Conservation (phyloP, 345 rosid species). For the Gossypium stocksii region DNA sequence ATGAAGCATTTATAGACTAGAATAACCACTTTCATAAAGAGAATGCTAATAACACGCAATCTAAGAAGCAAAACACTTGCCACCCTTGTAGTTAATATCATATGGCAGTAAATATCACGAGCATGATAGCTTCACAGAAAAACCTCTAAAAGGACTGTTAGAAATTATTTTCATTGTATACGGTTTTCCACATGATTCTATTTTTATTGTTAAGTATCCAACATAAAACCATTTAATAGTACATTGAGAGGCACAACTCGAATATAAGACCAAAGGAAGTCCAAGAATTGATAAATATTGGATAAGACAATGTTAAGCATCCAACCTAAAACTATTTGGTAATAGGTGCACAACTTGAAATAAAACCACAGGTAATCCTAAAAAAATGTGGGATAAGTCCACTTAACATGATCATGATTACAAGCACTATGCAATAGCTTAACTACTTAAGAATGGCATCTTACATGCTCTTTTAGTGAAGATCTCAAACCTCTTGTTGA, state of each 20-base stretch:
- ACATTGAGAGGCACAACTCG: neutral
- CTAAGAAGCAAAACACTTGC: neutral
- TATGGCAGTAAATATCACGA: neutral
- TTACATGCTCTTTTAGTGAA: constrained; percentile 78
- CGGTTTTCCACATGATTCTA: neutral
- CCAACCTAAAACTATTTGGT: neutral
- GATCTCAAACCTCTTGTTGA: constrained; percentile 88
- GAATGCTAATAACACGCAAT: neutral
- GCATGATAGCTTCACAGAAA: neutral
- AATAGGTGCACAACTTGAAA: neutral
- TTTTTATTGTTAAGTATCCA: neutral
- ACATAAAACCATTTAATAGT: neutral
- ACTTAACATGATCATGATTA: neutral
- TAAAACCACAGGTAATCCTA: neutral
- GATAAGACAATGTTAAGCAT: neutral
- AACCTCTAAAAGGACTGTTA: neutral
- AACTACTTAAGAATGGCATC: constrained; percentile 22
- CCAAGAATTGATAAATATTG: neutral
- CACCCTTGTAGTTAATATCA: neutral
- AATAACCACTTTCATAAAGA: neutral
- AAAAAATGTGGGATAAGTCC: neutral
- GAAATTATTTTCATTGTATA: neutral
- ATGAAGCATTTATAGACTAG: neutral
- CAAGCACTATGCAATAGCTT: neutral
- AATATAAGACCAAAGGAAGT: neutral